A percentile compares a stretch with the other conserved stretches of the same genome.
These are phyloP conservation scores for Globisporangium radiosum DNA, from an alignment of 352 stramenopile species.

Conservation along the genomic window DNA sequence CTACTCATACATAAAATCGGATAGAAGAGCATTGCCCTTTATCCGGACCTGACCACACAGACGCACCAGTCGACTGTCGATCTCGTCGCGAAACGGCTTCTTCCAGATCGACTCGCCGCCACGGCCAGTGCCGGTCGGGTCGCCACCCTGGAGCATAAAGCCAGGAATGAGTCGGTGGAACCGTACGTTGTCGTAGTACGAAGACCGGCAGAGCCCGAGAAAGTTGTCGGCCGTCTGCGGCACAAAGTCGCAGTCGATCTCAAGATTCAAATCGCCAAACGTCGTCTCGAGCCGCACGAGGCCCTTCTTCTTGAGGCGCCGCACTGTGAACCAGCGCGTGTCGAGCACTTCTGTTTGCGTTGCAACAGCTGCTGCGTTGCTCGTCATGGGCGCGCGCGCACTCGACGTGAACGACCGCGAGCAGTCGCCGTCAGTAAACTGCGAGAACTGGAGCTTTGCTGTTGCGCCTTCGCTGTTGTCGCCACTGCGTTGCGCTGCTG, in stretches of 20 bases:
- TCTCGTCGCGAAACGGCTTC: conserved; percentile 94
- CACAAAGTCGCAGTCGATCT: conserved; percentile 96
- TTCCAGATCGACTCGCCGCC: conserved; percentile 94
- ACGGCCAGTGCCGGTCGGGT: conserved; percentile 93
- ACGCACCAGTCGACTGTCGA: conserved; percentile 90
- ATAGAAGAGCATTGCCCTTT: too few relatives aligned
- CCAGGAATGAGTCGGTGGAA: conserved; percentile 97
- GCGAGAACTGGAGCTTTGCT: conserved; percentile 51
- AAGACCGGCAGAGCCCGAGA: conserved; percentile 87
- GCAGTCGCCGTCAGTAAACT: conserved; percentile 86
- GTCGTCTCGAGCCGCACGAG: conserved; percentile 95
- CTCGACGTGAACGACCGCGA: conserved; percentile 95
- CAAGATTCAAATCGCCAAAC: conserved; percentile 92
- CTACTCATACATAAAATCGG: neutral
- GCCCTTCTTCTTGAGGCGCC: conserved; percentile 94
- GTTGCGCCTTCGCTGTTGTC: conserved; percentile 9
- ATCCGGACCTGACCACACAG: conserved; percentile 1
- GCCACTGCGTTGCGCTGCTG: neutral
- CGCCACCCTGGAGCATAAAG: conserved; percentile 96
- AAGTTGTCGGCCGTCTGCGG: conserved; percentile 97
- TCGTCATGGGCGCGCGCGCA: conserved; percentile 68
- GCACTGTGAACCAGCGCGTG: conserved; percentile 81
- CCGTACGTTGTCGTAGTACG: conserved; percentile 92
- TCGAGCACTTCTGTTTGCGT: conserved; percentile 60
- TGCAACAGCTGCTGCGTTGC: conserved; percentile 40